Base-by-base conservation (phyloP, 2,329 filamentous ascomycete species). In the Neoscytalidium dimidiatum region DNA sequence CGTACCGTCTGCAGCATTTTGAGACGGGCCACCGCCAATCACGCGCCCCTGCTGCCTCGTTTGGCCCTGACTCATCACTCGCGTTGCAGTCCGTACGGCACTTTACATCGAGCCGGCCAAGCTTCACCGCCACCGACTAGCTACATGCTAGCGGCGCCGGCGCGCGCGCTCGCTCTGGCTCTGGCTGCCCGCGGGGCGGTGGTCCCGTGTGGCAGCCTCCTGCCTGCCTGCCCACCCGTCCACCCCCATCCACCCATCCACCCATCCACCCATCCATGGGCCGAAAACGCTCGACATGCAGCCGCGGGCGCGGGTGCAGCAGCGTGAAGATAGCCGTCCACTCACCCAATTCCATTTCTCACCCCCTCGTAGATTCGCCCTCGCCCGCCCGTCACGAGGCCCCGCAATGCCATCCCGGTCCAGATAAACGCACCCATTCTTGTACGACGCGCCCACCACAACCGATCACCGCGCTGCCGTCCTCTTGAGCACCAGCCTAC, bases 261-360 rank as follows among this genome's bases (percentile, higher is more conserved):
- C n/a, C n/a, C n/a, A n/a, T n/a, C n/a, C n/a, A 26, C 35, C 53
- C 53, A 43, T 23, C 53, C 53, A 57, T 57, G 53, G 35, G 53
- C 43, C 53, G 53, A 57, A 57, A 57, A 57, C 53, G 53, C 53
- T 57, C 53, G 53, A 17, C 53, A 57, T 57, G 52, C 52, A 57
- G 52, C 14, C n/a, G 41, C 44, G 44, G 44, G 28, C n/a, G 41
- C 44, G 44, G 44, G 31, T 56, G 52, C 52, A 57, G 53, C 38
- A 41, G 38, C 38, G 29, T 57, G 53, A 43, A 57, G 53, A 57
- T 57, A n/a, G 53, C 35, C 29, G 53, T 33, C 31, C 52, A 38
- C 33, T 56, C 33, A 41, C 52, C 52, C 17, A 56, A 23, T 35
- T 35, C 52, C 31, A n/a, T 38, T 56, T 23, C 49, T 56, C 52